Conservation (phyloP, 768 basidiomycete genomes). For the Russula foetens region DNA sequence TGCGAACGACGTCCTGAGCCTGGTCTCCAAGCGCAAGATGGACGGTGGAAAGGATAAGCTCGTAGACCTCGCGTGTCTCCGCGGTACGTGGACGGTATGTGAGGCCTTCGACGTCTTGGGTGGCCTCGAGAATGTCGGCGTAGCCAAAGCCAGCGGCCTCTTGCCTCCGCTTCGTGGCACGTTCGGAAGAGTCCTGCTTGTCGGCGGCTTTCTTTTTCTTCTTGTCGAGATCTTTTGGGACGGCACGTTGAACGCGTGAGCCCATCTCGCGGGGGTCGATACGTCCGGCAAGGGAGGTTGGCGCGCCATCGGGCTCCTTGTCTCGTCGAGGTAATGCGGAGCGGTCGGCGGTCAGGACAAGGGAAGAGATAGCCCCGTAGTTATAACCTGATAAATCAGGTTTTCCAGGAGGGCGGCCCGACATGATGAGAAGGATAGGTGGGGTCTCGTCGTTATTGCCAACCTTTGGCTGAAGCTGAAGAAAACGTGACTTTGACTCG, state of each 20-base stretch:
- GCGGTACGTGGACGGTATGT: slow-evolving; percentile 89
- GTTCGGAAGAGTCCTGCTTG: slow-evolving; percentile 49
- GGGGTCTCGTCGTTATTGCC: slow-evolving; percentile 14
- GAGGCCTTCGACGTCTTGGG: slow-evolving; percentile 87
- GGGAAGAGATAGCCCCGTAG: slow-evolving; percentile 90
- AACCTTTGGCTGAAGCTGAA: too few species aligned
- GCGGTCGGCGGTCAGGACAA: slow-evolving; percentile 88
- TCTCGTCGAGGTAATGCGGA: slow-evolving; percentile 76
- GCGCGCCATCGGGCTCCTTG: slow-evolving; percentile 95
- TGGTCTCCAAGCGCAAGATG: slow-evolving; percentile 87
- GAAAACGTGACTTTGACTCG: too few species aligned
- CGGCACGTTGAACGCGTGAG: slow-evolving; percentile 73
- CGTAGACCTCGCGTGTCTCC: slow-evolving; percentile 92
- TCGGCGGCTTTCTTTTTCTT: slow-evolving; percentile 83
- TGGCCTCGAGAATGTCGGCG: slow-evolving; percentile 89
- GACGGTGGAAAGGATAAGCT: slow-evolving; percentile 77
- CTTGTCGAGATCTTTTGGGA: slow-evolving; percentile 84
- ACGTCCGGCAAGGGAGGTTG: slow-evolving; percentile 84
- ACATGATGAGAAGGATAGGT: slow-evolving; percentile 26
- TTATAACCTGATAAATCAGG: slow-evolving; percentile 88
- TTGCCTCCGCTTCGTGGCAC: slow-evolving; percentile 50
- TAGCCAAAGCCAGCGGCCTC: slow-evolving; percentile 66
- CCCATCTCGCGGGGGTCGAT: slow-evolving; percentile 93
- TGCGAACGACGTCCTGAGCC: slow-evolving; percentile 91
- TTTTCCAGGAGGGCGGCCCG: slow-evolving; percentile 39